Evolutionary conservation across 768 basidiomycete genomes (phyloP), one percentile per base, ranked within the genome.

Genomic region (Lentinula sp.): DNA sequence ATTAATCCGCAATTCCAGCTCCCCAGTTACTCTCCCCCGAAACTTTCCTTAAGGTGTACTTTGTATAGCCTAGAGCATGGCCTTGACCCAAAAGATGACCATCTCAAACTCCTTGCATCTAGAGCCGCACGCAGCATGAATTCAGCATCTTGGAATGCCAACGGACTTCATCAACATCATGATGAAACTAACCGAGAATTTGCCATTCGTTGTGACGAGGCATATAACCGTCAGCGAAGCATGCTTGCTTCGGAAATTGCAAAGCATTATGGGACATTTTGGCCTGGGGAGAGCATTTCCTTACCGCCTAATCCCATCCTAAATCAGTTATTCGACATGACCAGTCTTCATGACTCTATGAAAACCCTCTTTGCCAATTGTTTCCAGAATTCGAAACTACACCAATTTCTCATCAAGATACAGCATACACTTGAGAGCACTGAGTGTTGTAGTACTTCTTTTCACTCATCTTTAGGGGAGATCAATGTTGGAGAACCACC

Each of bases 21-120:
- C 1, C 2, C 62, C 61, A 33, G 12, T 58, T 20, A 69, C 66
- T 41, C 69, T 73, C 2, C 6, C 7, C 0, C 64, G 66, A 39
- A 50, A 60, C 23, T 39, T 48, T 23, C 69, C 66, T 56, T 35
- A 54, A n/a, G 45, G 65, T 5, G 53, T 53, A 16, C 52, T 6
- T 4, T 16, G 16, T 53, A 53, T 53, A 33, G 2, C 12, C 35
- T 53, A 16, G 28, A 15, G 15, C 35, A 37, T 33, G 52, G 52
- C 15, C 33, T 53, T 35, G 3, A 15, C 16, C 52, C 52, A 16
- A 16, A 51, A 9, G 0, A 4, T 7, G 52, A 53, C 6, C 0
- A 16, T 0, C 28, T 53, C 1, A 53, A 0, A 53, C 0, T 4
- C 12, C 7, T 35, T 12, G 35, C 16, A 15, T 53, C 32, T 2